These are phyloP conservation scores for Chamaecrista fasciculata DNA, from an alignment of 306 rosid genomes.

Conservation along the genomic window DNA sequence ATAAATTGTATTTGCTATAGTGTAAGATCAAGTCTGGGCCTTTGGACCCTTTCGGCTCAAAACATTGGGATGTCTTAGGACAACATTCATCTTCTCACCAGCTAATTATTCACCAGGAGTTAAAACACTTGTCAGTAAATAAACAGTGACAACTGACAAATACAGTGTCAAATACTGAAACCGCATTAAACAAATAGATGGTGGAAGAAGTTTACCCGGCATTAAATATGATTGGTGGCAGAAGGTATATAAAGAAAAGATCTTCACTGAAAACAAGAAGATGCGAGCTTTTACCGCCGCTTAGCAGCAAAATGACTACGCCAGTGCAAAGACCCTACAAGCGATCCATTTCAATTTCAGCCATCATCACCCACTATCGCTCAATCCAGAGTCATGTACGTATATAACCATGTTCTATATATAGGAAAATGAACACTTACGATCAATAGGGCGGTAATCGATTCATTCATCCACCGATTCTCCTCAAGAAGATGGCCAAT, in stretches of 20 bases:
- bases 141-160: background rate
- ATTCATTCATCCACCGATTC: conserved; percentile 89
- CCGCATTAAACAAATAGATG: background rate
- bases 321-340: conserved; percentile 83
- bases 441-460: conserved; percentile 85
- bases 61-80: background rate
- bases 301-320: conserved; percentile 68
- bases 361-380: background rate
- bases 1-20: background rate
- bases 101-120: background rate
- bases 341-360: background rate
- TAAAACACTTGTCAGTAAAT: background rate
- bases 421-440: conserved; percentile 49
- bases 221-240: conserved; percentile 95
- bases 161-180: background rate
- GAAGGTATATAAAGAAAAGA: conserved; percentile 89
- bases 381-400: background rate
- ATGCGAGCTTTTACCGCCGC: conserved; percentile 84
- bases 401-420: background rate
- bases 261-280: conserved; percentile 93
- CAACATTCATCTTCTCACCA: background rate
- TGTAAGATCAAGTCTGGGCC: too few relatives aligned
- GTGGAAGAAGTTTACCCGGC: conserved; percentile 65
- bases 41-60: background rate
- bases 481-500: conserved; percentile 97